Evolutionary conservation across 805 yeast genomes (phyloP).

Genomic region (Metschnikowia amazonensis): DNA sequence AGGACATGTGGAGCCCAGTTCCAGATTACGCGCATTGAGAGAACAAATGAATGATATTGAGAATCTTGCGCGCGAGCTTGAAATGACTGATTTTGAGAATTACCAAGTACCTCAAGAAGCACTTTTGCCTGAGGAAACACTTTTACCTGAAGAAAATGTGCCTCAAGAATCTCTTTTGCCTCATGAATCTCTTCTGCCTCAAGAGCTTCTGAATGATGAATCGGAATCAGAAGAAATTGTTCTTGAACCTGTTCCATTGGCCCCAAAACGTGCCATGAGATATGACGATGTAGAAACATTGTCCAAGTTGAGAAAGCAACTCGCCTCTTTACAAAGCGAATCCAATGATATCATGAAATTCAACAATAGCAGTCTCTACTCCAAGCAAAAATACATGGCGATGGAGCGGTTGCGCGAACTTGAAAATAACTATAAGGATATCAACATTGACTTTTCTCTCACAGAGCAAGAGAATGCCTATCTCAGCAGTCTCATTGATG

Average conservation of each 20-base stretch:
- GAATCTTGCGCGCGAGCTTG: slow-evolving; percentile 79
- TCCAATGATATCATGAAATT: slow-evolving; percentile 73
- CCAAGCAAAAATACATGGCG: slow-evolving; percentile 60
- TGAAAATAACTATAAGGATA: slow-evolving; percentile 61
- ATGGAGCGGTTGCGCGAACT: slow-evolving; percentile 68
- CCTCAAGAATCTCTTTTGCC: no score
- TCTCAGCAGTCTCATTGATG: slow-evolving; percentile 24
- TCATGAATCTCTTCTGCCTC: no score
- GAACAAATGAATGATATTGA: slow-evolving; percentile 84
- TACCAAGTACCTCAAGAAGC: slow-evolving; percentile 22
- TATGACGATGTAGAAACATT: slow-evolving; percentile 55
- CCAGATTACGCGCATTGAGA: slow-evolving; percentile 67
- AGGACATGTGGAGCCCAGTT: slow-evolving; percentile 66
- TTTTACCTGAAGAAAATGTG: no score
- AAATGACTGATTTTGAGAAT: slow-evolving; percentile 71
- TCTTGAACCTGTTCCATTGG: slow-evolving; percentile 23
- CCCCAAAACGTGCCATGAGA: slow-evolving; percentile 38
- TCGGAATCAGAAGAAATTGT: no score
- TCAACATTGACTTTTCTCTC: slow-evolving; percentile 51
- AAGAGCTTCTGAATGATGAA: no score
- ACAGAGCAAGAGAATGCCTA: slow-evolving; percentile 17
- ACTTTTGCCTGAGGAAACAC: no score
- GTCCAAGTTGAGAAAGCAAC: slow-evolving; percentile 50
- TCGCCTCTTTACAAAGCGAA: slow-evolving; percentile 64
- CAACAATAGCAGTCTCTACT: slow-evolving; percentile 56